Evolutionary conservation across 2,329 filamentous ascomycete genomes (phyloP).

Genomic region (Penicillium palitans): DNA sequence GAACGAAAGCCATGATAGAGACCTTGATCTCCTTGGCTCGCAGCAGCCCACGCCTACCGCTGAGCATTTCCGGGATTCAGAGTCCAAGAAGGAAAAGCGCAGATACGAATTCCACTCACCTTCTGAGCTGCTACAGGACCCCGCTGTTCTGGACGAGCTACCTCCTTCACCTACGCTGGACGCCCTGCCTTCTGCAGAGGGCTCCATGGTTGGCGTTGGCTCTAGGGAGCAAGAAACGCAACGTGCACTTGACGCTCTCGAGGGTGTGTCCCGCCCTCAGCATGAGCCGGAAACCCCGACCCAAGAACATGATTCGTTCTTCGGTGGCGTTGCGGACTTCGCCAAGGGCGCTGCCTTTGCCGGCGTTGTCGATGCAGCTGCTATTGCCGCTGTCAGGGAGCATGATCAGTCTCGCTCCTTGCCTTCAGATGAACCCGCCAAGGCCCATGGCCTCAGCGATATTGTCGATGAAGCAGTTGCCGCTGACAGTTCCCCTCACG

Average conservation of each 20-base stretch:
- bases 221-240: slow-evolving; percentile 19
- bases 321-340: neutral
- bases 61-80: slow-evolving; percentile 44
- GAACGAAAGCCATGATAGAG: slow-evolving; percentile 34
- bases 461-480: slow-evolving; percentile 24
- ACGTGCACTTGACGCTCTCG: slow-evolving; percentile 19
- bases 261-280: slow-evolving; percentile 14
- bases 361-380: slow-evolving; percentile 27
- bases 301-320: slow-evolving; percentile 11
- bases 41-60: slow-evolving; percentile 70
- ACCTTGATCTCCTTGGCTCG: slow-evolving; percentile 57
- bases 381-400: slow-evolving; percentile 22
- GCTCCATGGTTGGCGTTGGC: slow-evolving; percentile 30
- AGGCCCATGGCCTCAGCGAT: slow-evolving; percentile 14
- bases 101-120: slow-evolving; percentile 51
- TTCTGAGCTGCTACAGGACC: slow-evolving; percentile 47
- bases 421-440: neutral
- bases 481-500: slow-evolving; percentile 10
- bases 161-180: slow-evolving; percentile 26
- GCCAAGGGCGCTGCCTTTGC: slow-evolving; percentile 19
- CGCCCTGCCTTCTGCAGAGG: slow-evolving; percentile 33
- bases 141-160: slow-evolving; percentile 27
- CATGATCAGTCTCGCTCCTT: slow-evolving; percentile 4
- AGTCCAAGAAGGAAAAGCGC: slow-evolving; percentile 40
- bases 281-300: slow-evolving; percentile 14